Evolutionary conservation across 2,329 filamentous ascomycete genomes (phyloP), one percentile per base, ranked within the genome.

Genomic region (Pseudogymnoascus pannorum): DNA sequence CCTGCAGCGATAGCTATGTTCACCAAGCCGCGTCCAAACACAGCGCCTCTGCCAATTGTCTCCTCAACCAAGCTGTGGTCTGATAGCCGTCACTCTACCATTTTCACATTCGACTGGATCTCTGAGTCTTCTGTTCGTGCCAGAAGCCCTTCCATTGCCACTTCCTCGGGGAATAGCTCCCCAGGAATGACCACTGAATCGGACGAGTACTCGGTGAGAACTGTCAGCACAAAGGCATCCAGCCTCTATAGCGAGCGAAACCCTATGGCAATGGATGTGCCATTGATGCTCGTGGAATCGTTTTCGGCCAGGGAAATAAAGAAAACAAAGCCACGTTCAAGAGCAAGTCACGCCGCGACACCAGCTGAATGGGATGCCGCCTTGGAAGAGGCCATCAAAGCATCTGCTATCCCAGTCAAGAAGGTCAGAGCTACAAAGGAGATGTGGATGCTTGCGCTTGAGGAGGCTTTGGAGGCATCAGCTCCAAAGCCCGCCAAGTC

Each of bases 211-310:
- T 72, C 71, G 1, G 51, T 72, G 22, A 67, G 64, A 48, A 71
- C 70, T 26, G 69, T 65, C 2, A 72, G 70, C 63, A 72, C 70
- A 3, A 71, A 71, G 60, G 71, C 70, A 40, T 72, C 71, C 5
- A 63, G 58, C 11, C 42, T 64, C 11, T 59, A 51, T 51, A 64
- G 61, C 57, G 71, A 69, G 4, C 24, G 71, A 7, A 68, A 63
- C 31, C 36, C 60, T 9, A 29, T 60, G 29, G 48, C 60, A 8
- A 35, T 61, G 22, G 24, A 60, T 29, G 36, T 36, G 11, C 58
- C 33, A 51, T 62, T 60, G 33, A 61, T 57, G 22, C 35, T 59
- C 18, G 59, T 40, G 29, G 58, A 58, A 26, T 36, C 48, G n/a
- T 51, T 54, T n/a, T 14, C 58, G 8, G 60, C 57, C 33, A 62